These are phyloP conservation scores for Stephanodiscus minutulus DNA, from an alignment of 108 stramenopile genomes.

Conservation along the genomic window DNA sequence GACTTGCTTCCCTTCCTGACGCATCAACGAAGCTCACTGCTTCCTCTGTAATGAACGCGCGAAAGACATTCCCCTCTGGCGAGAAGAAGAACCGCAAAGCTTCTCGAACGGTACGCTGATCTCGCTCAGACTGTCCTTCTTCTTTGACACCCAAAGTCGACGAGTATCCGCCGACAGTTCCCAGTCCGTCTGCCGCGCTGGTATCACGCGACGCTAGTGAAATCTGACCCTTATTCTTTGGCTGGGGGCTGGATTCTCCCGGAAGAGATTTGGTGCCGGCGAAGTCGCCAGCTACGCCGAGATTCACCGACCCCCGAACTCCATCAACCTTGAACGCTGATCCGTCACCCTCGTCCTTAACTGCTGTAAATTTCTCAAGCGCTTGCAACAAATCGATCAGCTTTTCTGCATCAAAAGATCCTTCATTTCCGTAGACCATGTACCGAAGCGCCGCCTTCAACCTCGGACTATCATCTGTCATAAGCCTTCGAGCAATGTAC, in stretches of 20 bases:
- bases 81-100: constrained; percentile 92
- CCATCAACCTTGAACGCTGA: constrained; percentile 84
- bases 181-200: background rate
- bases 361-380: constrained; percentile 81
- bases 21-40: constrained; percentile 83
- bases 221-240: constrained; percentile 43
- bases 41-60: constrained; percentile 92
- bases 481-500: constrained; percentile 88
- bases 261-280: constrained; percentile 63
- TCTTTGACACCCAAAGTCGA: constrained; percentile 24
- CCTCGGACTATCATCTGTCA: constrained; percentile 88
- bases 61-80: constrained; percentile 86
- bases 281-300: constrained; percentile 82
- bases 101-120: constrained; percentile 78
- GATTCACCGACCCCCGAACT: constrained; percentile 66
- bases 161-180: constrained; percentile 26
- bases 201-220: constrained; percentile 11
- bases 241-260: background rate
- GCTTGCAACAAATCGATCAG: constrained; percentile 93
- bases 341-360: constrained; percentile 85
- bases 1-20: constrained; percentile 68
- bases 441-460: constrained; percentile 86
- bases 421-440: constrained; percentile 93
- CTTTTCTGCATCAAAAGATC: constrained; percentile 90
- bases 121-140: constrained; percentile 46